Evolutionary conservation across 345 rosid genomes (phyloP), one percentile per base, ranked within the genome.

Genomic region (Capsella bursapastoris): DNA sequence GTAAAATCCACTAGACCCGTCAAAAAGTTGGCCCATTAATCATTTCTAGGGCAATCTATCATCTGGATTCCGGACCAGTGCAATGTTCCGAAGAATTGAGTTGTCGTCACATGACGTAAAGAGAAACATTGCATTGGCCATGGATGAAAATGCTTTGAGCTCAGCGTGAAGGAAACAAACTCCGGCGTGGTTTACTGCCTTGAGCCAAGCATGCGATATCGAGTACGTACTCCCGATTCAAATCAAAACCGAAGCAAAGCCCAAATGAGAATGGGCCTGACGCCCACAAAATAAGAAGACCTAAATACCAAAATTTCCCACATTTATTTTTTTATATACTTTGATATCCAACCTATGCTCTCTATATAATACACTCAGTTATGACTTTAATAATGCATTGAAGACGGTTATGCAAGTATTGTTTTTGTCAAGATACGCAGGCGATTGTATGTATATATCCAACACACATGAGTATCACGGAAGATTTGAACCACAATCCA

Each of bases 201-300:
- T 10, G 43, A 38, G 12, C 8, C 37, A 34, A 34, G 37, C 2
- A 34, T 34, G 37, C 2, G 2, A 34, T 34, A 34, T 34, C 7
- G 8, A 34, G 35, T 5, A 32, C 3, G 31, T 22, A 13, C 10
- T 28, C 51, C 38, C 52, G 32, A 47, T 15, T 11, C 5, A 3
- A 60, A 29, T 11, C 5, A 3, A 60, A 29, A 7, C 62, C 18
- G 28, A 59, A 28, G 10, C 7, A 37, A 45, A 38, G 60, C 72
- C 72, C 60, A 27, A 47, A 22, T 43, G 8, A 14, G 4, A 34
- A 44, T 16, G 65, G 79, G 70, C 79, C 70, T 62, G 29, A 35
- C 5, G n/a, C 34, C 4, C 5, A 18, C 1, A 10, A 28, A 16
- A 22, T 14, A 59, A 49, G 48, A 48, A 47, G 58, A n/a, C 52